Base-by-base conservation (phyloP, 306 rosid species). In the Begonia masoniana region DNA sequence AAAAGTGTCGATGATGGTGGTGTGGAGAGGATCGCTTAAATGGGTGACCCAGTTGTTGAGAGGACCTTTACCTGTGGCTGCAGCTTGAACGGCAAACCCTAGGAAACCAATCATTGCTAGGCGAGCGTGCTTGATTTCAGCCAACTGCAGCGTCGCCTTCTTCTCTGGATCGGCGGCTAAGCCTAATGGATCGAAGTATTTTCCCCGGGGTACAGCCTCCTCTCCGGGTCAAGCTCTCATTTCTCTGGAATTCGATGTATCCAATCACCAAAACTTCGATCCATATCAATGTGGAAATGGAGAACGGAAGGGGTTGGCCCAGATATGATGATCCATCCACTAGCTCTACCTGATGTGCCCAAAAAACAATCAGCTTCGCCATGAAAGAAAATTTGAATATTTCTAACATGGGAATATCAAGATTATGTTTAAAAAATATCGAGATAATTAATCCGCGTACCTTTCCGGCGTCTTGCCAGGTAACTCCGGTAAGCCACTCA, bases 391-490 rank as follows among this genome's bases (percentile, higher is more conserved):
- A 17, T 17, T 17, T 17, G 19, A 17, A 17, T 1, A 17, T 7
- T 7, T 42, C 46, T 12, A 42, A 42, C 12, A 8, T 52, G 26
- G 26, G 13, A 11, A 4, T 11, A 35, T 56, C 11, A 5, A 5
- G 43, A 10, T 26, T 26, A 26, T 26, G 35, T 6, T 26, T 26
- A n/a, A 3, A 39, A 15, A 23, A 19, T 3, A 26, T 26, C 35
- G 13, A 43, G 2, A 6, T 14, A 10, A 8, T 15, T 31, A 14
- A 4, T 39, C 16, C 13, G 15, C 62, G 13, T 24, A 89, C 97
- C 85, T 89, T 89, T 13, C 97, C 97, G 6, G 96, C 97, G 56
- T 89, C 97, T 73, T 89, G 97, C 97, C 97, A 89, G 12, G 97
- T 85, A 55, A 89, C 24, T 6, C 78, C 85, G 21, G 81, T 74